These are phyloP conservation scores for Dionaea muscipula DNA, from an alignment of 179 eudicot species.

Conservation along the genomic window DNA sequence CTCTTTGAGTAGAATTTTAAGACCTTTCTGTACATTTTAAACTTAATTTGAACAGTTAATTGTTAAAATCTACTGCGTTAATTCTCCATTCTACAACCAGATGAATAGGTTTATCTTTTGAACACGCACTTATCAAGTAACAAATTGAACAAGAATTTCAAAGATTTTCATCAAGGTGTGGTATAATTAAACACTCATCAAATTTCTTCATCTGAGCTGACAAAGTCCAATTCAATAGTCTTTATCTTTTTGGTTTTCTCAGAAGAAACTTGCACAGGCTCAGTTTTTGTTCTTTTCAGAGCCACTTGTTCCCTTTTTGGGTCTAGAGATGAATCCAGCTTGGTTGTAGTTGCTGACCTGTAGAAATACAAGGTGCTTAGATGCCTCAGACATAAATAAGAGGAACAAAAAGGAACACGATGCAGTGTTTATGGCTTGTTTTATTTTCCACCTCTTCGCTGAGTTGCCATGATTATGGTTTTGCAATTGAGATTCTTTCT, in stretches of 20 bases:
- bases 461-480: conserved; percentile 18
- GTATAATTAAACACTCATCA: too few species aligned
- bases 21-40: too few species aligned
- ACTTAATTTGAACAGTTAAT: too few species aligned
- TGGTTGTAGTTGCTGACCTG: conserved; percentile 26
- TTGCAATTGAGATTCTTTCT: conserved; percentile 21
- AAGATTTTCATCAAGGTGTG: too few species aligned
- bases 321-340: conserved; percentile 19
- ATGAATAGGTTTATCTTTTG: too few species aligned
- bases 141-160: too few species aligned
- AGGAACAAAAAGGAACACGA: not conserved
- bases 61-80: too few species aligned
- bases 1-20: too few species aligned
- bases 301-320: conserved; percentile 27
- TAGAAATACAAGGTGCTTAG: conserved; percentile 5
- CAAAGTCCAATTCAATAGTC: conserved; percentile 64
- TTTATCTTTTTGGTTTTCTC: conserved; percentile 35
- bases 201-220: conserved; percentile 78
- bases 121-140: too few species aligned
- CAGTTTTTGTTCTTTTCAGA: conserved; percentile 50
- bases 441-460: conserved; percentile 36
- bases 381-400: not conserved
- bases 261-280: conserved; percentile 22
- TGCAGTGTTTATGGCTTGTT: not conserved
- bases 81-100: too few species aligned